Conservation (phyloP, 768 basidiomycete genomes). For the Gloeostereum incarnatum region DNA sequence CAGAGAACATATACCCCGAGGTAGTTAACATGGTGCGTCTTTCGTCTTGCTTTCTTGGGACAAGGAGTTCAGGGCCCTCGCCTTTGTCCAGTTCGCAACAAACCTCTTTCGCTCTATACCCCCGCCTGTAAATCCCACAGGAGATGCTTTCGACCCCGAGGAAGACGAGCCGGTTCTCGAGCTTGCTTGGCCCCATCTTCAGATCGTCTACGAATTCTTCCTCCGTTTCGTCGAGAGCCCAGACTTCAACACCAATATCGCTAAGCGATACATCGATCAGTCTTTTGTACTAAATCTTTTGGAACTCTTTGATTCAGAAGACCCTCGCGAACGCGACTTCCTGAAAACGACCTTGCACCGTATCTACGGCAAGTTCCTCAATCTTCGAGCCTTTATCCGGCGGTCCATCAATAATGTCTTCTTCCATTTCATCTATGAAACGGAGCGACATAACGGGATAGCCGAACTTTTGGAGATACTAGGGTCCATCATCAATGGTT, state of each 20-base stretch:
- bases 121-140: conserved; percentile 96
- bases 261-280: conserved; percentile 97
- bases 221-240: conserved; percentile 95
- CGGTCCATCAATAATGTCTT: conserved; percentile 99
- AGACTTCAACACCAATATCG: conserved; percentile 97
- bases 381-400: conserved; percentile 95
- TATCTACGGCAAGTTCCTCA: conserved; percentile 99
- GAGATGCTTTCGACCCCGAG: conserved; percentile 98
- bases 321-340: conserved; percentile 98
- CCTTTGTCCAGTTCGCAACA: conserved; percentile 68
- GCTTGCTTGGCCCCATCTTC: conserved; percentile 98
- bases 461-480: conserved; percentile 97
- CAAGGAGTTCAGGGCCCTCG: not conserved
- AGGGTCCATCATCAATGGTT: conserved; percentile 99
- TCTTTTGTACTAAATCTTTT: conserved; percentile 92
- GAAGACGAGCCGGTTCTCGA: conserved; percentile 99
- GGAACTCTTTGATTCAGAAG: conserved; percentile 97
- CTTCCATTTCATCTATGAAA: conserved; percentile 98
- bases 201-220: conserved; percentile 99
- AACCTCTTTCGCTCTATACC: conserved; percentile 99
- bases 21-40: conserved; percentile 90
- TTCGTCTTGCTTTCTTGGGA: not conserved
- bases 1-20: conserved; percentile 96
- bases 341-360: conserved; percentile 98
- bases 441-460: conserved; percentile 98